Percentiles rank a stretch among this genome's conserved stretches.
phyloP scores from a whole-genome alignment of 2,329 filamentous ascomycete species.

The Cryphonectria japonica region DNA sequence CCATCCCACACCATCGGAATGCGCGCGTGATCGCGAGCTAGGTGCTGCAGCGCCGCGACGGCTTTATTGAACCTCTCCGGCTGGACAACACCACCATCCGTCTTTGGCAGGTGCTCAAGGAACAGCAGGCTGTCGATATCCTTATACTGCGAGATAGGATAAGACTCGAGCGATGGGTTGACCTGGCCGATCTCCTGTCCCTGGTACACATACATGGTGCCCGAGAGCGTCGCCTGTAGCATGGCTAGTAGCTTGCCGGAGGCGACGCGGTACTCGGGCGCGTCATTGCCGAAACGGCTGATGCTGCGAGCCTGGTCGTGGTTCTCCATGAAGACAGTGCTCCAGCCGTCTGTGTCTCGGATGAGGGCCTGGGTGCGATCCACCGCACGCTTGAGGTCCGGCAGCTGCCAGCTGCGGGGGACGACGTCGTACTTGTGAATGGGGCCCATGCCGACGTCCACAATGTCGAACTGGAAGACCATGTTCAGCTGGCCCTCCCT shows the following conservation, averaged over 20 bases:
- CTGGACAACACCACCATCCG: background rate
- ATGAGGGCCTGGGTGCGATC: conserved; percentile 64
- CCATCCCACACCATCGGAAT: conserved; percentile 69
- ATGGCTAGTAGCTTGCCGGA: conserved; percentile 65
- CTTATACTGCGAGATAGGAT: background rate
- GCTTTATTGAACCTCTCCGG: background rate
- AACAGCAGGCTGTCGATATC: conserved; percentile 6
- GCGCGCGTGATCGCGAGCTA: conserved; percentile 66
- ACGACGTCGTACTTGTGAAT: conserved; percentile 25
- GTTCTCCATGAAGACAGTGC: conserved; percentile 67
- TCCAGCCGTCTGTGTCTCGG: conserved; percentile 64
- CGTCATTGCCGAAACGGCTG: conserved; percentile 56
- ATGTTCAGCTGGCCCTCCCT: conserved; percentile 67
- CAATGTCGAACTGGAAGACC: conserved; percentile 74
- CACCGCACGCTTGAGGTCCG: conserved; percentile 56
- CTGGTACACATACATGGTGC: conserved; percentile 71
- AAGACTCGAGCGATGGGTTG: conserved; percentile 42
- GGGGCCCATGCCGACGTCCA: conserved; percentile 12
- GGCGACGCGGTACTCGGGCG: conserved; percentile 50
- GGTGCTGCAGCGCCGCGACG: conserved; percentile 48
- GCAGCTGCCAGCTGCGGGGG: conserved; percentile 47
- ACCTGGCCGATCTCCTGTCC: conserved; percentile 71
- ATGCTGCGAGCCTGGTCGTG: conserved; percentile 68
- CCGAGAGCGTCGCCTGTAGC: conserved; percentile 60
- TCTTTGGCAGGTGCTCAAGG: background rate